Percentiles rank a stretch among this genome's conserved stretches.
These are phyloP conservation scores for Phylloporus scabripes DNA, from an alignment of 768 basidiomycete genomes.

Conservation along the genomic window DNA sequence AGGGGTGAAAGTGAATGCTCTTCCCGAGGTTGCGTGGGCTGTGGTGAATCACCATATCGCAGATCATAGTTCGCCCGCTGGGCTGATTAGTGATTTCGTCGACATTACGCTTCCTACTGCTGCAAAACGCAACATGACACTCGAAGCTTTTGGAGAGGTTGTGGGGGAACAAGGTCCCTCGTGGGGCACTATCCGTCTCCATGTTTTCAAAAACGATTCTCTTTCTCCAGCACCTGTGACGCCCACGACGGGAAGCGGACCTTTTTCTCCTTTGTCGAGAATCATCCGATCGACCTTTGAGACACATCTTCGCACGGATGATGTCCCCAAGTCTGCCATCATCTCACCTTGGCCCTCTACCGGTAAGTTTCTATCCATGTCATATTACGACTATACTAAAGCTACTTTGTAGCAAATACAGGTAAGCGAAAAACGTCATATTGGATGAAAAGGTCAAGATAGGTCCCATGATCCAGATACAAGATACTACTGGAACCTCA, in stretches of 20 bases:
- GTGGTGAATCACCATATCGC: constrained; percentile 32
- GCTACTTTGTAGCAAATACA: constrained; percentile 17
- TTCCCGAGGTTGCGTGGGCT: constrained; percentile 39
- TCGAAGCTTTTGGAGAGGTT: constrained; percentile 36
- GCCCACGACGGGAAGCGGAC: constrained; percentile 32
- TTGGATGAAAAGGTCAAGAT: constrained; percentile 7
- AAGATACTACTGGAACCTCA: constrained; percentile 40
- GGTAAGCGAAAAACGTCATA: constrained; percentile 12
- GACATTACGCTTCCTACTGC: constrained; percentile 4
- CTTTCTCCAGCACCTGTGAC: constrained; percentile 41
- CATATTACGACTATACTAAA: too few species aligned
- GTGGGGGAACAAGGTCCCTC: constrained; percentile 23
- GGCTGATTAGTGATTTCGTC: constrained; percentile 11
- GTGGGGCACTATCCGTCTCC: constrained; percentile 34
- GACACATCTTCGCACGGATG: constrained; percentile 26
- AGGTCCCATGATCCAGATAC: constrained; percentile 32
- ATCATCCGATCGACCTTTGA: constrained; percentile 37
- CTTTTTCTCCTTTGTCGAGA: constrained; percentile 45
- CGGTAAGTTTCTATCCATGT: too few species aligned
- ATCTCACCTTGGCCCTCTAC: constrained; percentile 35
- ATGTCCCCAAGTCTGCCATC: constrained; percentile 19
- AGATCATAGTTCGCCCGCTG: constrained; percentile 24
- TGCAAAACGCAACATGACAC: constrained; percentile 37
- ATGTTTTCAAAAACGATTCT: constrained; percentile 30
- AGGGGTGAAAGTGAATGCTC: constrained; percentile 42